Evolutionary conservation across 257 asterid genomes (phyloP).

Genomic region (Solanum peruvianum): DNA sequence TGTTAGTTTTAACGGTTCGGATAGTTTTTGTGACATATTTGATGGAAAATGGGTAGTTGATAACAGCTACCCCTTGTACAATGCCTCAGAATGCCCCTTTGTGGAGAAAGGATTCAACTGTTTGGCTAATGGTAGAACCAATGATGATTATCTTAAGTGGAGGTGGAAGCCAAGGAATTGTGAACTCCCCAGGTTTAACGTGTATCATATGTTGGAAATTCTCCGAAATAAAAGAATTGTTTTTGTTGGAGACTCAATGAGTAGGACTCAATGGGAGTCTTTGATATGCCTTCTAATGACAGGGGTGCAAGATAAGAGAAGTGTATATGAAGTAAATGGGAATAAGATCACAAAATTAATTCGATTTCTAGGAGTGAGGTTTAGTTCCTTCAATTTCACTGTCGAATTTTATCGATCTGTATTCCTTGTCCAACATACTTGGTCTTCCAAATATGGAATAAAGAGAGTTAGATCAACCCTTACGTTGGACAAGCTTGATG

Average conservation of each 20-base stretch:
- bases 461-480: conserved; percentile 56
- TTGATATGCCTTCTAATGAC: conserved; percentile 66
- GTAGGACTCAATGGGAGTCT: conserved; percentile 86
- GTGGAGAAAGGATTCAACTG: conserved; percentile 71
- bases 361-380: conserved; percentile 53
- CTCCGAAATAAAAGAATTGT: conserved; percentile 49
- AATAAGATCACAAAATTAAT: conserved; percentile 51
- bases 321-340: conserved; percentile 62
- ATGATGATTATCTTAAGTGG: conserved; percentile 57
- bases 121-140: conserved; percentile 51
- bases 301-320: conserved; percentile 50
- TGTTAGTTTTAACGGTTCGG: conserved; percentile 14
- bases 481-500: conserved; percentile 47
- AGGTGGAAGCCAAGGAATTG: conserved; percentile 75
- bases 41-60: conserved; percentile 64
- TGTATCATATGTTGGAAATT: conserved; percentile 24
- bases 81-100: conserved; percentile 70
- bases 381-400: conserved; percentile 57
- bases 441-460: conserved; percentile 48
- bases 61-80: conserved; percentile 45
- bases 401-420: conserved; percentile 66
- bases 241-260: conserved; percentile 80
- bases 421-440: conserved; percentile 60
- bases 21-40: conserved; percentile 37
- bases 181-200: conserved; percentile 38